Evolutionary conservation across 441 rosid genomes (phyloP).

Genomic region (Heliophila coronopifolia): DNA sequence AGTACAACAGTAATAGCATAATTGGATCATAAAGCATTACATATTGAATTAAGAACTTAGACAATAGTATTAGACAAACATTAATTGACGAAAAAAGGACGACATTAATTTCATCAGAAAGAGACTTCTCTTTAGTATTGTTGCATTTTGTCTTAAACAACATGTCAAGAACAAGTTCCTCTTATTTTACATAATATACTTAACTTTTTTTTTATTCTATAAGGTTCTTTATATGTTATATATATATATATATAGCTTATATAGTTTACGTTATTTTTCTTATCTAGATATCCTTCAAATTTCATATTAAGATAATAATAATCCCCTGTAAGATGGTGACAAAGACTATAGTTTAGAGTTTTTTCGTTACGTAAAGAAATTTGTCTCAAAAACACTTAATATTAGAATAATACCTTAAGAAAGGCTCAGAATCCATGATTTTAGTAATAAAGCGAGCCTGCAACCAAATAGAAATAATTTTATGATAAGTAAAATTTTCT

Average conservation of each 20-base stretch:
- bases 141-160: slow-evolving; percentile 8
- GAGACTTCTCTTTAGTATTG: slow-evolving; percentile 3
- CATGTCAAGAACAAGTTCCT: slow-evolving; percentile 10
- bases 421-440: no score
- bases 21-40: background rate
- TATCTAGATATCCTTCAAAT: background rate
- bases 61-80: slow-evolving; percentile 16
- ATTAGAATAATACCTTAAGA: no score
- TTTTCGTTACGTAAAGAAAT: background rate
- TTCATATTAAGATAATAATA: background rate
- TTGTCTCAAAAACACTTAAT: no score
- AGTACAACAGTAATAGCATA: no score
- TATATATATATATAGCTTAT: background rate
- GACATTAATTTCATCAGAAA: slow-evolving; percentile 4
- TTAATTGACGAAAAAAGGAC: background rate
- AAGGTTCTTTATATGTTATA: background rate
- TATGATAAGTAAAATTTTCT: no score
- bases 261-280: background rate
- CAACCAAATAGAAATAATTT: no score
- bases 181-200: background rate
- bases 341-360: background rate
- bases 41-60: background rate
- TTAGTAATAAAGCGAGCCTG: no score
- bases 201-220: background rate
- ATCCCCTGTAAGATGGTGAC: slow-evolving; percentile 14